Base-by-base conservation (phyloP, 2,329 filamentous ascomycete genomes). In the Blumeriella jaapii region DNA sequence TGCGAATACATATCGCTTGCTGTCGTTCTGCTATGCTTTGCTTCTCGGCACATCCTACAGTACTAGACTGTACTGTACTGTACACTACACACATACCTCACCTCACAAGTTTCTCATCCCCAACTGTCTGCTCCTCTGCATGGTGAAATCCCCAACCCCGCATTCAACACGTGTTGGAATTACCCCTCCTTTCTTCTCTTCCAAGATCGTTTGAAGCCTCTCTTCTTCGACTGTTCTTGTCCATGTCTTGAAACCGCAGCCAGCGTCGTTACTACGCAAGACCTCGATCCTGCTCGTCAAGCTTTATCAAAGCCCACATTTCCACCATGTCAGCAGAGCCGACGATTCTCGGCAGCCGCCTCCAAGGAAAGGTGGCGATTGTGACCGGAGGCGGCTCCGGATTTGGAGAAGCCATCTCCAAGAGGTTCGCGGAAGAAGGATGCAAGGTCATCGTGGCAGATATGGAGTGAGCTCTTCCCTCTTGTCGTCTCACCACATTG, bases 361-460 rank as follows among this genome's bases (percentile, higher is more conserved):
- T 73, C 26, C 54, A 63, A 34, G 64, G 62, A 45, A 73, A 71
- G 52, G 67, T 73, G 6, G 69, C 69, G 36, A 65, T 74, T 34
- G 64, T 74, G 14, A 74, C 70, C 10, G 71, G 75, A 30, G 74
- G 63, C 6, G 74, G 70, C 2, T 71, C 69, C 8, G 76, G 76
- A 2, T 81, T 81, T 45, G 75, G 75, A 36, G 70, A 67, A 37
- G 73, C 67, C 20, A 78, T 79, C 34, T 68, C 68, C 0, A 59
- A 64, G 36, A 69, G 69, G 36, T 78, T 78, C 53, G 61, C 66
- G 5, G 52, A 63, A 15, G 74, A 80, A 56, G 75, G 75, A 24
- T 67, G 66, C 31, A 65, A 65, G 42, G 73, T 80, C 20, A 54
- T 80, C 32, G 68, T 81, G 34, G 70, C 70, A 2, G 76, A 81